A percentile compares a stretch with the other conserved stretches of the same genome.
These are phyloP conservation scores for Botryotinia narcissicola DNA, from an alignment of 2,329 filamentous ascomycete species.

Conservation along the genomic window DNA sequence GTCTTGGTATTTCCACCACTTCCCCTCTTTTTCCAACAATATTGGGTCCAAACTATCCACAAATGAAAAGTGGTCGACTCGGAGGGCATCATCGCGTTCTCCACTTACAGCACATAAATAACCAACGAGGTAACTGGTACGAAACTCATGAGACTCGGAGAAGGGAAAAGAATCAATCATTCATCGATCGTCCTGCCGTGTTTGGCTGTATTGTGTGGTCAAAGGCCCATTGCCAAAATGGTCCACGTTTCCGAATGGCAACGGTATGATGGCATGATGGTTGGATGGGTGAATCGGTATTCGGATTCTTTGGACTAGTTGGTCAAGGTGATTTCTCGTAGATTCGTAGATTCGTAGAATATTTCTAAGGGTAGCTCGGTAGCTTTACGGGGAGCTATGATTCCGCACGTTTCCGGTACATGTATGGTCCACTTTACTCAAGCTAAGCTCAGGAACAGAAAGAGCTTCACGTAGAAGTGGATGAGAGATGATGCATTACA, in stretches of 20 bases:
- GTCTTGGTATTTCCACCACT: conserved; percentile 1
- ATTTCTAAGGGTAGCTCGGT: not conserved
- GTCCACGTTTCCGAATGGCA: conserved; percentile 2
- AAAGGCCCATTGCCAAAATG: not conserved
- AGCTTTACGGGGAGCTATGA: conserved; percentile 4
- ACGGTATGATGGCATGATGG: not conserved
- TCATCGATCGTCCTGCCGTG: not conserved
- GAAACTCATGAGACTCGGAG: conserved; percentile 2
- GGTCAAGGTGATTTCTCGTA: not conserved
- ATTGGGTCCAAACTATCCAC: conserved; percentile 8
- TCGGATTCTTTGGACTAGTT: not conserved
- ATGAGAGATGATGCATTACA: not conserved
- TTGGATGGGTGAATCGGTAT: not conserved
- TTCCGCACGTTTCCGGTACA: not conserved
- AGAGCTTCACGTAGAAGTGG: not conserved
- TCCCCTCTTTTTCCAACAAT: conserved; percentile 1
- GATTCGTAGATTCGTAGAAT: not conserved
- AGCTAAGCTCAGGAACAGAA: not conserved
- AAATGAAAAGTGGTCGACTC: conserved; percentile 13
- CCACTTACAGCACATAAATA: not conserved
- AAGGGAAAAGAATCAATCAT: not conserved
- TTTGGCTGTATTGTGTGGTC: not conserved
- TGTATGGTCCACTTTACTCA: not conserved
- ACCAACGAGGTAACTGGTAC: not conserved
- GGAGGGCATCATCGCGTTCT: not conserved